Percentiles rank a stretch among this genome's conserved stretches.
Conservation (phyloP, 768 basidiomycete species). For the Boletus rex-veris region DNA sequence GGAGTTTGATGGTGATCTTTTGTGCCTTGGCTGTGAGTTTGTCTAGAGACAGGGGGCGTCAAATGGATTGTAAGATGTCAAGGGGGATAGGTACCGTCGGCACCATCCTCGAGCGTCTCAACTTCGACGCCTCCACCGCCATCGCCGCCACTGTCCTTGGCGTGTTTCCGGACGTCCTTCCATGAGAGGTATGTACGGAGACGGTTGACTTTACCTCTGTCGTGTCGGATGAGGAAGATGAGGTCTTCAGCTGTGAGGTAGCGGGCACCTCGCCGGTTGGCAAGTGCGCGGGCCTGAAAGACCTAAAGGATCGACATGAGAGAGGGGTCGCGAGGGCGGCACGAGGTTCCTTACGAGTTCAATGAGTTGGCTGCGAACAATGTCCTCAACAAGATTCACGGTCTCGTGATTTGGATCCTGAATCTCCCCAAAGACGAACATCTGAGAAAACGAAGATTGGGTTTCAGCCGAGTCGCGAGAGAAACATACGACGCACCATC, state of each 20-base stretch:
- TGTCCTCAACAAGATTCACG: slow-evolving; percentile 92
- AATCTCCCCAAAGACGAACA: slow-evolving; percentile 97
- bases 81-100: slow-evolving; percentile 54
- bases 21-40: slow-evolving; percentile 80
- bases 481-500: slow-evolving; percentile 56
- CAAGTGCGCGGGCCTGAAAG: slow-evolving; percentile 81
- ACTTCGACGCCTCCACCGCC: slow-evolving; percentile 79
- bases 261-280: slow-evolving; percentile 78
- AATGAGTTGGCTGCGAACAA: slow-evolving; percentile 84
- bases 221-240: slow-evolving; percentile 93
- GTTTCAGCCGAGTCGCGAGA: neutral
- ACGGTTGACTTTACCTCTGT: slow-evolving; percentile 90
- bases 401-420: slow-evolving; percentile 86
- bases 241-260: slow-evolving; percentile 91
- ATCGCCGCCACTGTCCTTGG: slow-evolving; percentile 85
- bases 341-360: slow-evolving; percentile 58
- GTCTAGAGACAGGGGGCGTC: slow-evolving; percentile 39
- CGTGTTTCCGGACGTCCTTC: slow-evolving; percentile 96
- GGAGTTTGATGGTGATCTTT: slow-evolving; percentile 91
- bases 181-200: slow-evolving; percentile 91
- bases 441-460: slow-evolving; percentile 40
- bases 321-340: neutral
- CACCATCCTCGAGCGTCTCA: slow-evolving; percentile 78
- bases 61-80: neutral
- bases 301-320: slow-evolving; percentile 47